Evolutionary conservation across 805 yeast genomes (phyloP), one percentile per base, ranked within the genome.

Genomic region (Isabelozyma gotoi): DNA sequence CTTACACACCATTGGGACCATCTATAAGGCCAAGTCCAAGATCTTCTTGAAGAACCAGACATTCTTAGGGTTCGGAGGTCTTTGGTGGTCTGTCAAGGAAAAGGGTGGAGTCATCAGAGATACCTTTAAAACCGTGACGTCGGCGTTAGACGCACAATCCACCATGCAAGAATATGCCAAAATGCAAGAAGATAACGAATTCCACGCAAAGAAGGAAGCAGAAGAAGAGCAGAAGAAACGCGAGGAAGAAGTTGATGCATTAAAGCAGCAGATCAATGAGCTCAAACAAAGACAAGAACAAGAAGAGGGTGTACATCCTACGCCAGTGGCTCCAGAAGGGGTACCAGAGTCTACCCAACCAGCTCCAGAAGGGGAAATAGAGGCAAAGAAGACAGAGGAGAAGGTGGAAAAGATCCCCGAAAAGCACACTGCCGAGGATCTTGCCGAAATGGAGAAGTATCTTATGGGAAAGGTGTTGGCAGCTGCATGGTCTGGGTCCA

Each of bases 401-500:
- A 43, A 52, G 24, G 49, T 41, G 40, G 54, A 52, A 38, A 48
- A 48, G 32, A 47, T 56, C 6, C 77, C 77, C 0, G 68, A 63
- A 21, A 67, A 67, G 45, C 76, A 72, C 48, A 61, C 85, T 0
- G 72, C 73, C 2, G 87, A 82, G 50, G 85, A 82, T 42, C 48
- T 82, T 18, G 88, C 88, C 2, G 85, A 83, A 47, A 76, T 82
- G 71, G 92, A 86, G 56, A 82, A 85, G 59, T 72, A 82, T 24
- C 65, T 87, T 50, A 82, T 85, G 74, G 94, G 92, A 16, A 87
- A 86, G 60, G 87, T 86, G 15, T 66, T 87, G 29, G 84, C 87
- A 7, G 92, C 91, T 2, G 94, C 94, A 7, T 87, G 95, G 95
- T 81, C 81, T 10, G 89, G 92, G 0, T 82, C 91, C 10, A 84